A percentile compares a stretch with the other conserved stretches of the same genome.
phyloP scores from a whole-genome alignment of 2,329 filamentous ascomycete species.

The Hypoxylon sp. region DNA sequence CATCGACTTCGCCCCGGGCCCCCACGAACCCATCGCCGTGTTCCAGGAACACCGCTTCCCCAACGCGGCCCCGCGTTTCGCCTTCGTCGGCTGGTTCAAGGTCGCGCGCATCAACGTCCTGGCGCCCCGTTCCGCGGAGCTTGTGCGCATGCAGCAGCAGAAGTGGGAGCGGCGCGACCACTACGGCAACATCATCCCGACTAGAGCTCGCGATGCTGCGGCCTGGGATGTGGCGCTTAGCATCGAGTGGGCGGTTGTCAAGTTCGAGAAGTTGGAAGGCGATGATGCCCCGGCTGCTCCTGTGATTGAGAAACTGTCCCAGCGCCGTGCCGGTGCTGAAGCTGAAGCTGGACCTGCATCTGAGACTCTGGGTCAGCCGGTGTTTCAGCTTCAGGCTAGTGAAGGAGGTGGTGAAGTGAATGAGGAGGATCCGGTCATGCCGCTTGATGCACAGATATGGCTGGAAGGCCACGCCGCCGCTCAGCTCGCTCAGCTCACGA shows the following conservation, averaged over 20 bases:
- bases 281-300: conserved; percentile 39
- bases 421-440: too few relatives aligned
- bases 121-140: conserved; percentile 47
- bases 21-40: conserved; percentile 42
- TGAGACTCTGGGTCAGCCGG: not conserved
- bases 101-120: conserved; percentile 47
- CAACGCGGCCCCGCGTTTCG: conserved; percentile 23
- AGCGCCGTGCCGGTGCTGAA: not conserved
- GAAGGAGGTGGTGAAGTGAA: not conserved
- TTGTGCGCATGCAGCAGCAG: conserved; percentile 49
- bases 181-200: conserved; percentile 34
- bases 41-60: conserved; percentile 43
- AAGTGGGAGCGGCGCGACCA: conserved; percentile 50
- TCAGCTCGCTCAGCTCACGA: too few relatives aligned
- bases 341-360: not conserved
- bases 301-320: conserved; percentile 43
- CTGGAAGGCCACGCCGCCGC: too few relatives aligned
- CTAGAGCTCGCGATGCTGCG: conserved; percentile 12
- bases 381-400: not conserved
- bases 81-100: conserved; percentile 50
- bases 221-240: conserved; percentile 38
- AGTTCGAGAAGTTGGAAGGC: conserved; percentile 42
- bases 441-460: too few relatives aligned
- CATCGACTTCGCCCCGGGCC: conserved; percentile 48
- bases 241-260: conserved; percentile 50